Evolutionary conservation across 352 stramenopile genomes (phyloP).

Genomic region (Globisporangium alternatum): DNA sequence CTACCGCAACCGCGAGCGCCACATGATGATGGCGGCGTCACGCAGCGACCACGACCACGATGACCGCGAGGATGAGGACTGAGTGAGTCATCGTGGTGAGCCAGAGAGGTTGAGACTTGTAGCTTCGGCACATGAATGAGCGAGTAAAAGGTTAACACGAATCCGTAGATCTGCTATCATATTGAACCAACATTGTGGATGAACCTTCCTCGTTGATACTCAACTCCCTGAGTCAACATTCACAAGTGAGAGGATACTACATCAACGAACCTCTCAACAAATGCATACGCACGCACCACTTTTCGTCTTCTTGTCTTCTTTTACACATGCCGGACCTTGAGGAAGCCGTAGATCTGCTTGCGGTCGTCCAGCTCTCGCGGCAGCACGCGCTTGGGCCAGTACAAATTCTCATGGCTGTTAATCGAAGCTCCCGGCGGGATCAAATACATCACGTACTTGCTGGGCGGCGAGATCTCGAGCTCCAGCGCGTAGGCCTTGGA

Average conservation of each 20-base stretch:
- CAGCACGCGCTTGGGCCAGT: conserved; percentile 54
- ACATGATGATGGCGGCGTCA: conserved; percentile 13
- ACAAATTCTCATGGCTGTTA: conserved; percentile 73
- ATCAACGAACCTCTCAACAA: not conserved
- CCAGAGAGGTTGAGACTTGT: not conserved
- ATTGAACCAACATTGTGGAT: not conserved
- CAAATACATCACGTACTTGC: conserved; percentile 53
- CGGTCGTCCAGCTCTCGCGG: conserved; percentile 40
- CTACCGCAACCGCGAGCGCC: conserved; percentile 15
- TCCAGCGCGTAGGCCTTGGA: conserved; percentile 38
- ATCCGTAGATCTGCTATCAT: not conserved
- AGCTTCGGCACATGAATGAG: not conserved
- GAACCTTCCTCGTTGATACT: not conserved
- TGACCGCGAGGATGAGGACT: not conserved
- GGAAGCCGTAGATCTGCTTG: conserved; percentile 63
- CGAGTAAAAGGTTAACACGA: not conserved
- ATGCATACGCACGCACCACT: not conserved
- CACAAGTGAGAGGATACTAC: not conserved
- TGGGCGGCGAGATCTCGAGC: conserved; percentile 37
- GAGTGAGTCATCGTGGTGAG: not conserved
- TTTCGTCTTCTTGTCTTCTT: not conserved
- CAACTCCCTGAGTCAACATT: not conserved
- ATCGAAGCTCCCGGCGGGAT: conserved; percentile 72
- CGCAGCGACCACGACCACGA: not conserved
- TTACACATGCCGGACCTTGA: conserved; percentile 41